Evolutionary conservation across 1,284 basidiomycete genomes (phyloP).

Genomic region (Cutaneotrichosporon dermatis): DNA sequence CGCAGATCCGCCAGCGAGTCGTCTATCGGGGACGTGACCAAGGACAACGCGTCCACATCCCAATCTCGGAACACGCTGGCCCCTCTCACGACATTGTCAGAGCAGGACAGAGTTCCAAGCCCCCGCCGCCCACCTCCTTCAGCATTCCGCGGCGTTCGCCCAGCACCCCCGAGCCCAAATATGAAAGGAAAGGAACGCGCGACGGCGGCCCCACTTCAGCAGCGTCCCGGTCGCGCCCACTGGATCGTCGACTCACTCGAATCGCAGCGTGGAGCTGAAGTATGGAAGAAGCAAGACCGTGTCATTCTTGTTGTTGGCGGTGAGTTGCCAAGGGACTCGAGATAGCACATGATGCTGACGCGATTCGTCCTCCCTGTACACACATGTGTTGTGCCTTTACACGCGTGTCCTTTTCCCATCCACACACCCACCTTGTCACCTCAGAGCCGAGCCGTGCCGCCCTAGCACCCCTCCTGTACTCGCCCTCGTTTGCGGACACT

Average conservation of each 20-base stretch:
- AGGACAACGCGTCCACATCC: not conserved
- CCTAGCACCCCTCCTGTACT: slow-evolving; percentile 35
- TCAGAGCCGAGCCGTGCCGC: slow-evolving; percentile 27
- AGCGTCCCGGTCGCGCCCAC: slow-evolving; percentile 13
- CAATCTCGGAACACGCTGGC: not conserved
- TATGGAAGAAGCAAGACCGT: slow-evolving; percentile 26
- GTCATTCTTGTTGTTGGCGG: slow-evolving; percentile 36
- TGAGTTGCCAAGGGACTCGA: slow-evolving; percentile 7
- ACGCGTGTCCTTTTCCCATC: not conserved
- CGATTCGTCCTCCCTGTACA: not conserved
- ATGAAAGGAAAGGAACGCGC: slow-evolving; percentile 15
- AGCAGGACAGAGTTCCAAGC: not conserved
- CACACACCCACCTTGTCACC: not conserved
- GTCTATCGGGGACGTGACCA: not conserved
- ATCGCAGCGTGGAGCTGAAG: slow-evolving; percentile 23
- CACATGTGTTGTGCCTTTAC: too few species aligned
- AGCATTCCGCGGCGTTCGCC: slow-evolving; percentile 7
- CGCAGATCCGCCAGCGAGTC: not conserved
- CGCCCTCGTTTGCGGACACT: slow-evolving; percentile 30
- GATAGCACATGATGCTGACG: not conserved
- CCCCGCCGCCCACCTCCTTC: slow-evolving; percentile 6
- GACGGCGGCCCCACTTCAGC: not conserved
- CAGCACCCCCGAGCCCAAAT: not conserved
- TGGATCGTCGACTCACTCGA: slow-evolving; percentile 34
- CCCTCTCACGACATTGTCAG: slow-evolving; percentile 5